Percentiles rank a stretch among this genome's conserved stretches.
These are phyloP conservation scores for Aristolochia fimbriata DNA, from an alignment of 164 flowering plant genomes.

Conservation along the genomic window DNA sequence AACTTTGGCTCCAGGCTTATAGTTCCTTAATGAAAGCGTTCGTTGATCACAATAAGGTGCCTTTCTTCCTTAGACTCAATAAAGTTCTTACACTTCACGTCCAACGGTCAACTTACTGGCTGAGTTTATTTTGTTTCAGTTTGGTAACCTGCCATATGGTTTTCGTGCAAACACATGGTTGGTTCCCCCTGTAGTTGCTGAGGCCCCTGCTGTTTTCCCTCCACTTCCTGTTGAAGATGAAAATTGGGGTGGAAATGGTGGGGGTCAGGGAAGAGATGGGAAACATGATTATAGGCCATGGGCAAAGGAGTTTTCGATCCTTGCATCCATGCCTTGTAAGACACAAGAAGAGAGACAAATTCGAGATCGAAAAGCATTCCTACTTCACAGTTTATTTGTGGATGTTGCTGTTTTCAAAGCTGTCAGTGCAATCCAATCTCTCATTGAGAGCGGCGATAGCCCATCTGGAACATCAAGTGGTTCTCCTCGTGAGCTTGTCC, in stretches of 20 bases:
- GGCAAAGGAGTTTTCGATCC: conserved; percentile 66
- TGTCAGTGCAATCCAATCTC: conserved; percentile 39
- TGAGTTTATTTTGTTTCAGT: conserved; percentile 34
- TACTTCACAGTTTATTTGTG: conserved; percentile 87
- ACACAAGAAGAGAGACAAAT: conserved; percentile 86
- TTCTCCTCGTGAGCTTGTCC: conserved; percentile 16
- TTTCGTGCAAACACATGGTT: conserved; percentile 94
- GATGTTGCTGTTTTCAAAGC: conserved; percentile 83
- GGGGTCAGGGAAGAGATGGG: conserved; percentile 78
- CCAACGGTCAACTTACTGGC: not conserved
- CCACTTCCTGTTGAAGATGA: conserved; percentile 85
- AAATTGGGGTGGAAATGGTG: conserved; percentile 91
- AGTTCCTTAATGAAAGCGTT: conserved; percentile 83
- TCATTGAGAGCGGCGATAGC: conserved; percentile 24
- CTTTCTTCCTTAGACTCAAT: not conserved
- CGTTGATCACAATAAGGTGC: conserved; percentile 83
- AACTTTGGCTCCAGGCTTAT: conserved; percentile 52
- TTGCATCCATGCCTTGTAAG: conserved; percentile 88
- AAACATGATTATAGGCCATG: conserved; percentile 58
- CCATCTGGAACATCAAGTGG: conserved; percentile 11
- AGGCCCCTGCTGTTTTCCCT: conserved; percentile 55
- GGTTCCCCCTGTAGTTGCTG: conserved; percentile 74
- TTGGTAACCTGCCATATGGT: conserved; percentile 94
- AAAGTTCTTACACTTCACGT: not conserved
- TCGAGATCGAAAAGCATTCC: conserved; percentile 79